These are phyloP conservation scores for Oldenlandia corymbosa DNA, from an alignment of 257 asterid genomes.

Conservation along the genomic window DNA sequence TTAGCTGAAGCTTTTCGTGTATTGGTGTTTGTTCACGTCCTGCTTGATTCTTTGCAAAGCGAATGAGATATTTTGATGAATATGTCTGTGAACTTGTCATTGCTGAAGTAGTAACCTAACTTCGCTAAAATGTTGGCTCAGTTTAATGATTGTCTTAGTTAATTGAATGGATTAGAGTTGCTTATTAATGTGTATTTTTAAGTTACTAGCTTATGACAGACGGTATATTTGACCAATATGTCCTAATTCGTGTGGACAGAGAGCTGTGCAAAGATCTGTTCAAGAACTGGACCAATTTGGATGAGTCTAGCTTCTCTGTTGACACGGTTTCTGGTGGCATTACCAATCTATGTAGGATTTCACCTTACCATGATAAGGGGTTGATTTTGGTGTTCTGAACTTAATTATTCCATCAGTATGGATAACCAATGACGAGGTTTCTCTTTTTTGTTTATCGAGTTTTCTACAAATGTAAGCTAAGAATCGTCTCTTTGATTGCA, in stretches of 20 bases:
- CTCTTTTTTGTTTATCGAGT: background rate
- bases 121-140: background rate
- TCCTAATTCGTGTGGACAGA: constrained; percentile 37
- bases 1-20: background rate
- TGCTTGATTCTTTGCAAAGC: background rate
- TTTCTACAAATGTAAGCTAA: background rate
- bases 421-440: too few relatives aligned
- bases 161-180: background rate
- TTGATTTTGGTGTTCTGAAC: background rate
- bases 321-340: constrained; percentile 97
- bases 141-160: background rate
- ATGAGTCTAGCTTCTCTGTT: constrained; percentile 66
- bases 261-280: constrained; percentile 80
- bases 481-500: constrained; percentile 28
- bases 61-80: background rate
- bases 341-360: constrained; percentile 70
- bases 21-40: background rate
- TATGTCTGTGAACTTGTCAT: background rate
- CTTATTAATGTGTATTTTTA: background rate
- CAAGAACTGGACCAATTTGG: constrained; percentile 67
- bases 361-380: background rate
- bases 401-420: background rate
- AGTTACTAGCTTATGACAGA: background rate
- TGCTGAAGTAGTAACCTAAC: too few relatives aligned
- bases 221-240: constrained; percentile 6